Evolutionary conservation across 163 green algal genomes (phyloP).

Genomic region (Prototheca cutis): DNA sequence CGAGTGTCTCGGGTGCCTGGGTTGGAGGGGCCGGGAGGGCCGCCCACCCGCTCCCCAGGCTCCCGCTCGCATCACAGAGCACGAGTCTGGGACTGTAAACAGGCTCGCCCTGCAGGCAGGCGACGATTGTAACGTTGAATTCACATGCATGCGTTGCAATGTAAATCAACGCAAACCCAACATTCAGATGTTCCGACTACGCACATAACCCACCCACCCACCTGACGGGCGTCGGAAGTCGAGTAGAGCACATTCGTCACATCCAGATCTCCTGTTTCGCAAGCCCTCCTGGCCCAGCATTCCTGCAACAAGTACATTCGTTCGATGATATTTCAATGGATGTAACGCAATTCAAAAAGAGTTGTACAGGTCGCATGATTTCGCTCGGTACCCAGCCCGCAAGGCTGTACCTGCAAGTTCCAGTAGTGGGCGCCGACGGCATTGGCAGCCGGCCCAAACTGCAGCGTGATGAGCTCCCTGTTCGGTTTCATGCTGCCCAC

Average conservation of each 20-base stretch:
- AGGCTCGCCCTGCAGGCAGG: slow-evolving; percentile 22
- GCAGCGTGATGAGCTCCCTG: slow-evolving; percentile 59
- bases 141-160: too few relatives aligned
- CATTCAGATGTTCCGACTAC: too few relatives aligned
- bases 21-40: neutral
- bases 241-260: too few relatives aligned
- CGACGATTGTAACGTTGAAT: too few relatives aligned
- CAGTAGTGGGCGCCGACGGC: slow-evolving; percentile 72
- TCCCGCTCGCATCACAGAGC: slow-evolving; percentile 43
- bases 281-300: slow-evolving; percentile 15
- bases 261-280: neutral
- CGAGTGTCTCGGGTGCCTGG: neutral
- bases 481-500: neutral
- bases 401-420: slow-evolving; percentile 83
- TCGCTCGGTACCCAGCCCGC: too few relatives aligned
- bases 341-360: neutral
- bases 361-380: neutral
- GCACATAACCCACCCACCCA: too few relatives aligned
- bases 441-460: slow-evolving; percentile 69
- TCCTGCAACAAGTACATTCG: slow-evolving; percentile 43
- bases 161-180: too few relatives aligned
- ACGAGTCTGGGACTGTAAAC: slow-evolving; percentile 46
- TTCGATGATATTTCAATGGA: neutral
- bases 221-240: too few relatives aligned
- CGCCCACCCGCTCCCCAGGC: slow-evolving; percentile 21